A percentile compares a stretch with the other conserved stretches of the same genome.
Conservation (phyloP, 768 basidiomycete species). For the Boletus reticulatus region DNA sequence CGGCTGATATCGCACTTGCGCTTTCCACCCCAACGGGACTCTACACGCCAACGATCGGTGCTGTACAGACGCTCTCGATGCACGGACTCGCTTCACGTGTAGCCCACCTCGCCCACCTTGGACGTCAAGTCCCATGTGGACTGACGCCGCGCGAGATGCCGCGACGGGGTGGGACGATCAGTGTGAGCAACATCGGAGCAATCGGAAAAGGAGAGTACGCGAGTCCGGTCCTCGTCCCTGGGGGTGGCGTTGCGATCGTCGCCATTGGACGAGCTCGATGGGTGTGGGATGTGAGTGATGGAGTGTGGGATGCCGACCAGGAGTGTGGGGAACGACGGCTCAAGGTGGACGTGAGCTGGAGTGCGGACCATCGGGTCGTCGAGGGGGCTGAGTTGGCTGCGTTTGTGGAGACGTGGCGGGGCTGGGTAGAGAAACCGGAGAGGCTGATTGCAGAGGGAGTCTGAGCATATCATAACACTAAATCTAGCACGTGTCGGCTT, state of each 20-base stretch:
- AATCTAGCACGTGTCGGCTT: no score
- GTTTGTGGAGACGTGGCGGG: constrained; percentile 84
- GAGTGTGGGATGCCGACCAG: constrained; percentile 19
- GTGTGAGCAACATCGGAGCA: constrained; percentile 79
- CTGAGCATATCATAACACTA: constrained; percentile 17
- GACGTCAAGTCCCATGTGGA: constrained; percentile 63
- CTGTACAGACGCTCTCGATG: constrained; percentile 52
- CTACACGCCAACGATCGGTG: constrained; percentile 71
- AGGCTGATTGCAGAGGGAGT: constrained; percentile 57
- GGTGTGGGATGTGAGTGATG: constrained; percentile 67
- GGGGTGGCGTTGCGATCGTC: constrained; percentile 83
- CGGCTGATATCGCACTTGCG: constrained; percentile 73
- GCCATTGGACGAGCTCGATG: constrained; percentile 77
- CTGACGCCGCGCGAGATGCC: constrained; percentile 72
- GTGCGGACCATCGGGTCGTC: constrained; percentile 83
- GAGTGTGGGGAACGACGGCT: constrained; percentile 48
- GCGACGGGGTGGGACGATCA: constrained; percentile 72
- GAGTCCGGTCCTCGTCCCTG: constrained; percentile 73
- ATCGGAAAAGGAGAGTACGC: constrained; percentile 73
- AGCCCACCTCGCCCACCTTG: constrained; percentile 58
- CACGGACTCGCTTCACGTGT: constrained; percentile 63
- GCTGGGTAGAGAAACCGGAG: constrained; percentile 73
- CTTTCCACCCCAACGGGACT: constrained; percentile 81
- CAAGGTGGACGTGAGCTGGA: constrained; percentile 72
- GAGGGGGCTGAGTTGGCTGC: constrained; percentile 89